A percentile compares a stretch with the other conserved stretches of the same genome.
These are phyloP conservation scores for Endocalyx cinctus DNA, from an alignment of 2,329 filamentous ascomycete species.

Conservation along the genomic window DNA sequence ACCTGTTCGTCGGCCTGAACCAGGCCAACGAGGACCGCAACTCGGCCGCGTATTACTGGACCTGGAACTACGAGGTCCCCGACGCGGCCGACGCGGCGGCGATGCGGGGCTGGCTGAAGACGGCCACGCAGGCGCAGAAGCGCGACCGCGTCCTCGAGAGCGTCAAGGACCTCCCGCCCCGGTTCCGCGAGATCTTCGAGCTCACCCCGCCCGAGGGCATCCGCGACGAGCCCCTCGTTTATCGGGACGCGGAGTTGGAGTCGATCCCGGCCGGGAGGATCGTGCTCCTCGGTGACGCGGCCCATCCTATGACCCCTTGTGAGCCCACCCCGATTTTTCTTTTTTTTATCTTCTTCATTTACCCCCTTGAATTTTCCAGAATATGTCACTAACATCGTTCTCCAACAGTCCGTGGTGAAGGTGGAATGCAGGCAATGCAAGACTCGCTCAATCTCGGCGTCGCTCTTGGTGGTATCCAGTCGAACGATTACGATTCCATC, in stretches of 20 bases:
- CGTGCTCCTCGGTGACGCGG: slow-evolving; percentile 16
- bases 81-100: slow-evolving; percentile 76
- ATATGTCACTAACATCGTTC: background rate
- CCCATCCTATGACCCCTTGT: slow-evolving; percentile 18
- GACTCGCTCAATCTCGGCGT: slow-evolving; percentile 45
- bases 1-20: slow-evolving; percentile 19
- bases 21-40: slow-evolving; percentile 12
- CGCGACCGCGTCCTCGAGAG: slow-evolving; percentile 35
- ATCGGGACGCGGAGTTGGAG: slow-evolving; percentile 10
- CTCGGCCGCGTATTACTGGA: slow-evolving; percentile 22
- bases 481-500: slow-evolving; percentile 6
- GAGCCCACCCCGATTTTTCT: slow-evolving; percentile 2
- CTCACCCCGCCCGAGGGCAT: slow-evolving; percentile 10
- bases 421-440: slow-evolving; percentile 15
- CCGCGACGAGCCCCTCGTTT: slow-evolving; percentile 4
- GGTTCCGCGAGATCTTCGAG: slow-evolving; percentile 14
- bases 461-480: slow-evolving; percentile 13
- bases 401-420: slow-evolving; percentile 21
- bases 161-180: slow-evolving; percentile 10
- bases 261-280: slow-evolving; percentile 11
- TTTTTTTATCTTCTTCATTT: background rate
- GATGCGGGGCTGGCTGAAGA: slow-evolving; percentile 77
- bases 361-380: background rate
- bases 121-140: slow-evolving; percentile 44
- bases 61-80: slow-evolving; percentile 9